Percentiles rank a stretch among this genome's conserved stretches.
phyloP scores from a whole-genome alignment of 176 grass and related monocot species.

The Lolium perenne region DNA sequence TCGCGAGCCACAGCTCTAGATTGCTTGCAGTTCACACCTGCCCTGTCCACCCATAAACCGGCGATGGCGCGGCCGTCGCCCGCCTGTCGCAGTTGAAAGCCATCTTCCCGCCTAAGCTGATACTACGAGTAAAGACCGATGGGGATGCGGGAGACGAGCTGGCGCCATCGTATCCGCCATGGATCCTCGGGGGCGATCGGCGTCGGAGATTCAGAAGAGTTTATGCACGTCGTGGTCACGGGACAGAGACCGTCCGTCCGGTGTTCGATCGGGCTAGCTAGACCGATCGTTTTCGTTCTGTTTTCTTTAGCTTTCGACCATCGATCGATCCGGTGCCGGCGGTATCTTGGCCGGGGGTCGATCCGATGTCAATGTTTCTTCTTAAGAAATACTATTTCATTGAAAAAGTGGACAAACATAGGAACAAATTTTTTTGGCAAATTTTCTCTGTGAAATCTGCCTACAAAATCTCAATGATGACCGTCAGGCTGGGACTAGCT shows the following conservation, averaged over 20 bases:
- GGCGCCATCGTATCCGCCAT: background rate
- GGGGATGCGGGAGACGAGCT: background rate
- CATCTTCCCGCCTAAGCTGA: background rate
- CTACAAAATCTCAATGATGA: too few relatives aligned
- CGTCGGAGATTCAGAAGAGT: background rate
- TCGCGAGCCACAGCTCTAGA: background rate
- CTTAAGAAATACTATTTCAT: too few relatives aligned
- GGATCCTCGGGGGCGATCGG: background rate
- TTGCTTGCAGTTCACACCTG: slow-evolving; percentile 8
- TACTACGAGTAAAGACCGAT: background rate
- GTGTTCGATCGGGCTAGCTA: too few relatives aligned
- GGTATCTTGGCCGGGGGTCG: background rate
- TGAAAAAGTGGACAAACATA: too few relatives aligned
- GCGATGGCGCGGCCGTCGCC: background rate
- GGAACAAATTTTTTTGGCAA: too few relatives aligned
- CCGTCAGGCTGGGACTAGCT: too few relatives aligned
- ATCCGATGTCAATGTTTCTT: too few relatives aligned
- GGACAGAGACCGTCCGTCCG: background rate
- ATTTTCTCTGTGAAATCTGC: too few relatives aligned
- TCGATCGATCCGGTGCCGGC: background rate
- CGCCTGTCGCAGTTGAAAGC: background rate
- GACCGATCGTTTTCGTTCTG: background rate
- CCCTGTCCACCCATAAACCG: background rate
- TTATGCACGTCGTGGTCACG: background rate
- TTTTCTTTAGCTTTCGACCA: slow-evolving; percentile 1